Evolutionary conservation across 176 grass and related monocot genomes (phyloP).

Genomic region (Oryza punctata): DNA sequence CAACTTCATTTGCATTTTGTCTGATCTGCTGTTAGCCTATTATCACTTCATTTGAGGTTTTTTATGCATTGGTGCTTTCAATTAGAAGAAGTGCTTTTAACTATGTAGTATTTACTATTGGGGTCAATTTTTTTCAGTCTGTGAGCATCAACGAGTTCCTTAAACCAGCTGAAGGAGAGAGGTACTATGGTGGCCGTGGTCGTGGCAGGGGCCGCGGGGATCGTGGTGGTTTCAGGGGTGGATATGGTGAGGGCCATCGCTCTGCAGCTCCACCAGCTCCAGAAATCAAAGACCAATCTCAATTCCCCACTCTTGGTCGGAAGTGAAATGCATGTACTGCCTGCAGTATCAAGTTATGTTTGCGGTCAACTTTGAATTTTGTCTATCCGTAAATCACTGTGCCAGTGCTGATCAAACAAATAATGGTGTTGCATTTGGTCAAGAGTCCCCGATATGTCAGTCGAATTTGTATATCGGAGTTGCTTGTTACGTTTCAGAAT

Average conservation of each 20-base stretch:
- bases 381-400: background rate
- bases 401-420: slow-evolving; percentile 26
- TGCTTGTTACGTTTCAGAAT: slow-evolving; percentile 32
- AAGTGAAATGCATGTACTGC: slow-evolving; percentile 46
- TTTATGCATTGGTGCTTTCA: background rate
- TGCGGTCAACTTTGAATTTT: slow-evolving; percentile 26
- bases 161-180: slow-evolving; percentile 82
- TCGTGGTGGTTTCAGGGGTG: slow-evolving; percentile 57
- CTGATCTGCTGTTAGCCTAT: background rate
- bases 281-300: slow-evolving; percentile 64
- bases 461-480: slow-evolving; percentile 53
- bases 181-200: slow-evolving; percentile 63
- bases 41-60: background rate
- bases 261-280: slow-evolving; percentile 39
- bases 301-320: slow-evolving; percentile 80
- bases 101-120: background rate
- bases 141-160: slow-evolving; percentile 85
- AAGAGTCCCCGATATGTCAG: background rate
- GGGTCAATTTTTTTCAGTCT: slow-evolving; percentile 37
- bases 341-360: background rate
- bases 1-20: background rate
- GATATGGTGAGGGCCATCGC: slow-evolving; percentile 40
- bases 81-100: background rate
- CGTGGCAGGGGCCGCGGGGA: slow-evolving; percentile 65
- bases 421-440: slow-evolving; percentile 30